Evolutionary conservation across 768 basidiomycete species (phyloP), one percentile per base, ranked within the genome.

Genomic region (Mrakia frigida): DNA sequence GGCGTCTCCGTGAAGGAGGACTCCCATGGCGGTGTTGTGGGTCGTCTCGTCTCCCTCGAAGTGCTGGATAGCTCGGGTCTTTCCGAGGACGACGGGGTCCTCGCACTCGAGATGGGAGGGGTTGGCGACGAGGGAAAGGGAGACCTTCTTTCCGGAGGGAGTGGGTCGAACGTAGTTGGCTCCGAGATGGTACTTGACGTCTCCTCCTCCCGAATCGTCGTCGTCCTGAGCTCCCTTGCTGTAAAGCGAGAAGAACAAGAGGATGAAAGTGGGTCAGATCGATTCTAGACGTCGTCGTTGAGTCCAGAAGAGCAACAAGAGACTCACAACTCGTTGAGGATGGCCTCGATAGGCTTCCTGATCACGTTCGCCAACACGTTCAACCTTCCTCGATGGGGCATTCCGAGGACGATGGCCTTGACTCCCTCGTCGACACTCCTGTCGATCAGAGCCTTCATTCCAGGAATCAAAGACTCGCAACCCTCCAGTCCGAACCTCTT

Each of bases 371-470:
- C 96, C 80, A 99, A 88, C 60, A 99, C 94, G 82, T 99, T 99
- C 78, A 99, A 88, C 82, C 97, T 92, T 73, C 97, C 97, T 84
- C 97, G 94, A 86, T 99, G 97, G 33, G 97, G 94, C 97, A 99
- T 99, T 81, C 97, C 97, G 69, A 98, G 93, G 72, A 94, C 96
- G 83, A 98, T 90, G 81, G 93, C 89, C 85, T 96, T 96, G 80
- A 97, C 90, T 70, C 97, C 97, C 79, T 91, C 87, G 80, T 99
- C 97, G 79, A 99, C 97, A 28, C 95, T 97, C 78, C 94, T 91
- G 84, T 99, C 97, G 78, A 99, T 97, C 82, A 99, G 90, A 0
- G 96, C 97, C 86, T 99, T 99, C 97, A 99, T 99, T 73, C 97
- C 97, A 39, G 97, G 97, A 80, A 98, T 91, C 80, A 99, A 90